Evolutionary conservation across 176 grass and related monocot genomes (phyloP).

Genomic region (Lolium perenne): DNA sequence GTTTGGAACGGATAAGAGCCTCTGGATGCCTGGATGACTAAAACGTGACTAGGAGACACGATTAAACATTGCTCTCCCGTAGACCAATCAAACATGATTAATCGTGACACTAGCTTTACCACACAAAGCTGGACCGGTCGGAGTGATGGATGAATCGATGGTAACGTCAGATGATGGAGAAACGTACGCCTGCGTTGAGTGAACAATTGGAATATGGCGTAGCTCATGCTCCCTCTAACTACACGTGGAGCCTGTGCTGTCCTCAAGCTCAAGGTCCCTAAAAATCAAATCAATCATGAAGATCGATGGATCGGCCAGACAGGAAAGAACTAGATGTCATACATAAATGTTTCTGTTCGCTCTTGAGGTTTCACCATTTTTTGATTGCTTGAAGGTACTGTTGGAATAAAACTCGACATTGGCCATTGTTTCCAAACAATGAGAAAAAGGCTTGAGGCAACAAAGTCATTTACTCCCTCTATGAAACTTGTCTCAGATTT

Average conservation of each 20-base stretch:
- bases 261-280: not conserved
- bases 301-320: not conserved
- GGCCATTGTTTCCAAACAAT: too few relatives aligned
- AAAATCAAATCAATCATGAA: not conserved
- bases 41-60: not conserved
- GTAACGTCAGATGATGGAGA: not conserved
- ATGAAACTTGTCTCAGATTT: too few relatives aligned
- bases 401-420: too few relatives aligned
- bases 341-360: not conserved
- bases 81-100: not conserved
- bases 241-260: not conserved
- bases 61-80: not conserved
- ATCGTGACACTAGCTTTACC: not conserved
- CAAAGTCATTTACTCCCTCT: too few relatives aligned
- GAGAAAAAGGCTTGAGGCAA: too few relatives aligned
- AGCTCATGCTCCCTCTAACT: not conserved
- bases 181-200: not conserved
- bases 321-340: not conserved
- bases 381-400: too few relatives aligned
- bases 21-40: not conserved
- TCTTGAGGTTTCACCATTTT: too few relatives aligned
- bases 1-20: not conserved
- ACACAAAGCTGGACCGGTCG: not conserved
- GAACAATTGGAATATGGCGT: not conserved
- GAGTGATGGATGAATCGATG: not conserved